Base-by-base conservation (phyloP, 2,329 filamentous ascomycete species). In the Alternaria alternata region DNA sequence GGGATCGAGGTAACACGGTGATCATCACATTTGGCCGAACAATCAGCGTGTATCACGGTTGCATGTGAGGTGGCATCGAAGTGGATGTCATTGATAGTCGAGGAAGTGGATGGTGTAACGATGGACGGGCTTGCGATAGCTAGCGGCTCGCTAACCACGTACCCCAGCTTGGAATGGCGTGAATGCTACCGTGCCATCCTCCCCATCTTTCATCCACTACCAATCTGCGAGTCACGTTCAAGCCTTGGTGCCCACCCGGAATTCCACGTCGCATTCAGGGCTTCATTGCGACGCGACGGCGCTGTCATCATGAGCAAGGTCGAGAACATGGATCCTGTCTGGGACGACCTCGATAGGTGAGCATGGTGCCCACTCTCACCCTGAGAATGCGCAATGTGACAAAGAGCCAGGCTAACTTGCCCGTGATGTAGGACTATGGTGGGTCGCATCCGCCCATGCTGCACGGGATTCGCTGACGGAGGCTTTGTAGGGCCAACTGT, bases 321-420 rank as follows among this genome's bases (percentile, higher is more conserved):
- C 71, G 71, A 74, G 54, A 78, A 78, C 65, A 73, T 84, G 60
- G 81, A 83, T 75, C 79, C 81, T 66, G 80, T 83, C 61, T 93
- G 90, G 90, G 88, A 92, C 74, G 86, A 92, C 78, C 84, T 91
- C 73, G 88, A 92, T 81, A 90, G 89, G 90, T 92, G 86, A 74
- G 88, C 72, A 66, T 62, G 69, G 70, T 62, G 61, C 66, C 67
- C 68, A 47, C 61, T 65, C 60, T 44, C 59, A 57, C 62, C 54
- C 62, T 67, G 57, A 59, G 59, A 44, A 63, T 66, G 62, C 61
- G 60, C 63, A 71, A 74, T 68, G 69, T 71, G 67, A 68, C 65
- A 61, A 57, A 67, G 47, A 34, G 46, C 41, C 61, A 58, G 64
- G 75, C 78, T 81, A 72, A 81, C 75, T 61, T 62, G 63, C 54